Evolutionary conservation across 2,329 filamentous ascomycete genomes (phyloP).

Genomic region (Arachnomyces sp.): DNA sequence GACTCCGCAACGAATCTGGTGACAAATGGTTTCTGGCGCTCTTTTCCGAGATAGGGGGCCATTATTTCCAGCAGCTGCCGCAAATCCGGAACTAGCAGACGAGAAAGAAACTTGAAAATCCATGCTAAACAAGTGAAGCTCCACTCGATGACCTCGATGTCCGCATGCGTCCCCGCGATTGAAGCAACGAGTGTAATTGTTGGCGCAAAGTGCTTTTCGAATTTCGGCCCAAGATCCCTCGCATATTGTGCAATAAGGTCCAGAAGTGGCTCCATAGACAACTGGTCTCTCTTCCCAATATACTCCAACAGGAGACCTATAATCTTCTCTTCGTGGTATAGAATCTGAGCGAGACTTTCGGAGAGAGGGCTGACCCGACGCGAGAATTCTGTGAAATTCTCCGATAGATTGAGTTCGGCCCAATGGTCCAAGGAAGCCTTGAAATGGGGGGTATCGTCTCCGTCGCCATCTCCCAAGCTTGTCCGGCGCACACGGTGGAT

Average conservation of each 20-base stretch:
- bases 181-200: slow-evolving; percentile 67
- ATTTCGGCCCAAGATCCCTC: slow-evolving; percentile 79
- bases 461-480: slow-evolving; percentile 71
- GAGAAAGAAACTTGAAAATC: slow-evolving; percentile 92
- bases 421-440: slow-evolving; percentile 75
- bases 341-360: slow-evolving; percentile 83
- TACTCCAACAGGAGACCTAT: slow-evolving; percentile 67
- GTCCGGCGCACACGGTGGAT: slow-evolving; percentile 74
- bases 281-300: slow-evolving; percentile 67
- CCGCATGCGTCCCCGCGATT: slow-evolving; percentile 67
- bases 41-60: slow-evolving; percentile 73
- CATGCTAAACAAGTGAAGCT: slow-evolving; percentile 90
- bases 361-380: slow-evolving; percentile 66
- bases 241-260: slow-evolving; percentile 87
- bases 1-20: slow-evolving; percentile 90
- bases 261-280: slow-evolving; percentile 76
- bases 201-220: slow-evolving; percentile 77
- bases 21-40: slow-evolving; percentile 75
- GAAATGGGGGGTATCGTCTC: slow-evolving; percentile 77
- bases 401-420: slow-evolving; percentile 83
- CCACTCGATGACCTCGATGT: slow-evolving; percentile 92
- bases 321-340: slow-evolving; percentile 82
- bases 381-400: slow-evolving; percentile 68
- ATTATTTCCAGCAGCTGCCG: slow-evolving; percentile 77
- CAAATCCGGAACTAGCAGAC: slow-evolving; percentile 75